Conservation (phyloP, 2,329 filamentous ascomycete genomes). For the Stagonosporopsis tanaceti region DNA sequence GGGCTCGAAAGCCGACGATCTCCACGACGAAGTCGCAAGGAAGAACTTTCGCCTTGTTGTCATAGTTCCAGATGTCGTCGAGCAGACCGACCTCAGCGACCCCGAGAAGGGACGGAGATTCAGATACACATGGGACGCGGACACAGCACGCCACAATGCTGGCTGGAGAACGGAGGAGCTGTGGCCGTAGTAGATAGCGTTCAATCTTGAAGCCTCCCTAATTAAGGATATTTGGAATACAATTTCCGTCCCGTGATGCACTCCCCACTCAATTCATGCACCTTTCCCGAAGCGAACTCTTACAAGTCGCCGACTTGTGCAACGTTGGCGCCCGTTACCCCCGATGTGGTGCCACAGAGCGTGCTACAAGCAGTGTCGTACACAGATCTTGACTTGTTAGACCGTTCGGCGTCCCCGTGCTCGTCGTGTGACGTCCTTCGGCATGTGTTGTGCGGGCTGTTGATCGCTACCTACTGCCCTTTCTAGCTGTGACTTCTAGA, state of each 20-base stretch:
- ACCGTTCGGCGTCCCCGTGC: slow-evolving; percentile 13
- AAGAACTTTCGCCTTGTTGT: slow-evolving; percentile 85
- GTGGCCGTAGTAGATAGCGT: slow-evolving; percentile 43
- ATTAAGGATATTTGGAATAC: neutral
- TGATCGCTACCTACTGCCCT: slow-evolving; percentile 6
- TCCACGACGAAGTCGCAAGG: slow-evolving; percentile 75
- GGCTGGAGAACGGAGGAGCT: slow-evolving; percentile 65
- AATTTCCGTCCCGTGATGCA: neutral
- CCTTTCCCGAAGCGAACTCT: slow-evolving; percentile 1
- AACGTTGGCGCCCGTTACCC: slow-evolving; percentile 5
- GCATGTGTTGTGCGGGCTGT: neutral
- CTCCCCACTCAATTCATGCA: slow-evolving; percentile 1
- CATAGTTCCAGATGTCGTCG: slow-evolving; percentile 81
- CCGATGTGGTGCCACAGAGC: slow-evolving; percentile 1
- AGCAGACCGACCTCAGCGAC: slow-evolving; percentile 75
- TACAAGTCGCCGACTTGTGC: slow-evolving; percentile 19
- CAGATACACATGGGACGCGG: slow-evolving; percentile 68
- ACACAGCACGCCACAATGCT: slow-evolving; percentile 47
- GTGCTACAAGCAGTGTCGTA: slow-evolving; percentile 18
- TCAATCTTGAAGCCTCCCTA: too few relatives aligned
- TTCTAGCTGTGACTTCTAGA: neutral
- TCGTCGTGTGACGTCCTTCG: slow-evolving; percentile 1
- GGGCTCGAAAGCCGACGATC: slow-evolving; percentile 72
- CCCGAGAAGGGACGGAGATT: slow-evolving; percentile 69
- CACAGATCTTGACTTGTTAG: slow-evolving; percentile 23